phyloP scores from a whole-genome alignment of 495 filamentous ascomycete species.

The Penicillium waksmanii region DNA sequence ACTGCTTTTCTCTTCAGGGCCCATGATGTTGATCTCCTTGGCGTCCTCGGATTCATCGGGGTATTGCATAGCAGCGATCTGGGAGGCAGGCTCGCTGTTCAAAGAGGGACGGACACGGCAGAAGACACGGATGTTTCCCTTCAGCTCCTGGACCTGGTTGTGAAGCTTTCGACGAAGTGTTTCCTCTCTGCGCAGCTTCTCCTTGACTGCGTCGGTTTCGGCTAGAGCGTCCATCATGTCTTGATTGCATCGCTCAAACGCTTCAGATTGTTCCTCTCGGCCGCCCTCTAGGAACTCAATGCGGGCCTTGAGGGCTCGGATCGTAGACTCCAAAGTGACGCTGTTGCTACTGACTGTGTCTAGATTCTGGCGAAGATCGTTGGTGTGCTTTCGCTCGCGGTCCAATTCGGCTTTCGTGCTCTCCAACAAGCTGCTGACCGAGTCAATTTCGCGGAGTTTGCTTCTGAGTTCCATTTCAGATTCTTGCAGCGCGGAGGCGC shows the following conservation, averaged over 20 bases:
- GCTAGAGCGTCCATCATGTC: conserved; percentile 76
- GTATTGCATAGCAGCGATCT: conserved; percentile 70
- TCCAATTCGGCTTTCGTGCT: conserved; percentile 61
- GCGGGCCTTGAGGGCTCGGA: conserved; percentile 72
- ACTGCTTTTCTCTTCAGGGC: conserved; percentile 81
- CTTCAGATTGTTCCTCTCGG: conserved; percentile 79
- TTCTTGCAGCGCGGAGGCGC: conserved; percentile 65
- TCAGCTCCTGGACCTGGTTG: conserved; percentile 98
- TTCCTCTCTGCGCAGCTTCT: conserved; percentile 89
- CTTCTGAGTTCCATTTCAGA: conserved; percentile 62
- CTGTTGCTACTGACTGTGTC: conserved; percentile 64
- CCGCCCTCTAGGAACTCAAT: conserved; percentile 89
- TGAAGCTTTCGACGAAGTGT: conserved; percentile 89
- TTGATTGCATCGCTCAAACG: conserved; percentile 75
- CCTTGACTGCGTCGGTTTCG: conserved; percentile 68
- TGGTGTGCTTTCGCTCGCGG: conserved; percentile 60
- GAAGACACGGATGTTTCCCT: conserved; percentile 98
- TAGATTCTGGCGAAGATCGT: conserved; percentile 62
- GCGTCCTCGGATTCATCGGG: conserved; percentile 77
- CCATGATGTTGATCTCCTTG: conserved; percentile 82
- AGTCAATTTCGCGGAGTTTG: conserved; percentile 63
- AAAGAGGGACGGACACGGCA: conserved; percentile 90
- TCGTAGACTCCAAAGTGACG: conserved; percentile 70
- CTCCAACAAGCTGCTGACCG: conserved; percentile 56
- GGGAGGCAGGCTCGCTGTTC: conserved; percentile 55